These are phyloP conservation scores for Rhizopus delemar DNA, from an alignment of 371 early-diverging fungal genomes.

Conservation along the genomic window DNA sequence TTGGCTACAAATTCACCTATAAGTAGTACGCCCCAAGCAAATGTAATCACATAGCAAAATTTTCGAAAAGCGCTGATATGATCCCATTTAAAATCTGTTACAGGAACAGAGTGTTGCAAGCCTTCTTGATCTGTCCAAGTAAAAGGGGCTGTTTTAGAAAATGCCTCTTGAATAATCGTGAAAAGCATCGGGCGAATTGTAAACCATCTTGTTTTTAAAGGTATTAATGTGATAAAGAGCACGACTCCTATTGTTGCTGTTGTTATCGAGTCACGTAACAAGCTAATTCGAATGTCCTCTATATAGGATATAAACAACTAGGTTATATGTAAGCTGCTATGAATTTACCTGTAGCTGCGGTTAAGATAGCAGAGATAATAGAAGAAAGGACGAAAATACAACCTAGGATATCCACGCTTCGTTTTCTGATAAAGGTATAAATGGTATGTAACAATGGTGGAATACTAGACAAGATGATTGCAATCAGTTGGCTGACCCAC, in stretches of 20 bases:
- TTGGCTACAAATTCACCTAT: slow-evolving; percentile 38
- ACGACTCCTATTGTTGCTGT: slow-evolving; percentile 16
- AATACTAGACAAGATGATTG: slow-evolving; percentile 52
- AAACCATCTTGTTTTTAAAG: slow-evolving; percentile 25
- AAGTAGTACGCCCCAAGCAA: slow-evolving; percentile 40
- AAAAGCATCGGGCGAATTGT: slow-evolving; percentile 36
- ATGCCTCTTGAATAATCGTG: slow-evolving; percentile 20
- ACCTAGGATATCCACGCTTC: slow-evolving; percentile 45
- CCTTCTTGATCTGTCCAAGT: slow-evolving; percentile 33
- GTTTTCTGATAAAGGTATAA: slow-evolving; percentile 21
- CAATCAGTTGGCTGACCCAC: slow-evolving; percentile 32
- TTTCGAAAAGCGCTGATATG: slow-evolving; percentile 5
- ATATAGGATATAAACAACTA: not conserved
- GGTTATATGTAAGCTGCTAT: not conserved
- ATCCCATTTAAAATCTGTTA: slow-evolving; percentile 32
- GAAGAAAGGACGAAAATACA: slow-evolving; percentile 44
- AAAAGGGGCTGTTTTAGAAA: slow-evolving; percentile 8
- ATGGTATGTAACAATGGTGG: slow-evolving; percentile 45
- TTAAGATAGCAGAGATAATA: slow-evolving; percentile 42
- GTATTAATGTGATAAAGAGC: slow-evolving; percentile 3
- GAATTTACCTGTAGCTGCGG: slow-evolving; percentile 35
- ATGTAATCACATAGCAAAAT: slow-evolving; percentile 24
- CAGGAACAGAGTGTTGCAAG: slow-evolving; percentile 8
- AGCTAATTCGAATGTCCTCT: slow-evolving; percentile 46
- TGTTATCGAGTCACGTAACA: slow-evolving; percentile 48